Percentiles rank a stretch among this genome's conserved stretches.
phyloP scores from a whole-genome alignment of 1,139 yeast genomes.

The Suhomyces wounanorum region DNA sequence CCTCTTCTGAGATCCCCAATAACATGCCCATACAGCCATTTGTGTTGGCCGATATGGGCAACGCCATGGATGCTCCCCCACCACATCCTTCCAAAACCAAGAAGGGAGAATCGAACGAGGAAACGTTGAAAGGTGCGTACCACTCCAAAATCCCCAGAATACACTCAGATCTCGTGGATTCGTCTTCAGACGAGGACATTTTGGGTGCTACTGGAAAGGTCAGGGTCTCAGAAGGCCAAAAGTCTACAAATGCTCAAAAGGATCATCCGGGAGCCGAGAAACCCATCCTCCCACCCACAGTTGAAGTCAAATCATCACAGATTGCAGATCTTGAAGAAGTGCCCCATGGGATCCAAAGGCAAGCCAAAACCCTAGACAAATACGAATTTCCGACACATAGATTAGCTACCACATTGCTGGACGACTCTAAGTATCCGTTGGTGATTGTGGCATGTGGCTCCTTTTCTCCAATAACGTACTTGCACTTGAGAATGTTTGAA shows the following conservation, averaged over 20 bases:
- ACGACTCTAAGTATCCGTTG: slow-evolving; percentile 80
- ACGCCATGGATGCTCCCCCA: slow-evolving; percentile 73
- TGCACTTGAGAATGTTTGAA: slow-evolving; percentile 95
- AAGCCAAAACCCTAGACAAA: slow-evolving; percentile 65
- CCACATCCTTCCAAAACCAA: slow-evolving; percentile 47
- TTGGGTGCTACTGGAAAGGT: background rate
- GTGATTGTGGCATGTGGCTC: slow-evolving; percentile 98
- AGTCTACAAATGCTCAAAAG: background rate
- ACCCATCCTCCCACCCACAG: slow-evolving; percentile 43
- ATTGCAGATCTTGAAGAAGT: slow-evolving; percentile 96
- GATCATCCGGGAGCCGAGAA: background rate
- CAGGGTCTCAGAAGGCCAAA: background rate
- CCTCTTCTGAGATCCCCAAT: slow-evolving; percentile 70
- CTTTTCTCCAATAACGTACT: slow-evolving; percentile 91
- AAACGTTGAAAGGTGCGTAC: slow-evolving; percentile 18
- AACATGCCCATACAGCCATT: slow-evolving; percentile 73
- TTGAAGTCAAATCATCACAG: slow-evolving; percentile 61
- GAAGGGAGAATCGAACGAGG: slow-evolving; percentile 14
- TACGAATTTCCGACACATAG: slow-evolving; percentile 88
- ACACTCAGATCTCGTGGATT: slow-evolving; percentile 41
- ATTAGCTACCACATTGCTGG: slow-evolving; percentile 67
- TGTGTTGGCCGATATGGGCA: slow-evolving; percentile 74
- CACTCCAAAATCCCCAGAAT: slow-evolving; percentile 46
- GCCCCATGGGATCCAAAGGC: slow-evolving; percentile 89
- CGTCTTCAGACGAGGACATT: slow-evolving; percentile 36